Base-by-base conservation (phyloP, 306 rosid genomes). In the Trifolium dubium region DNA sequence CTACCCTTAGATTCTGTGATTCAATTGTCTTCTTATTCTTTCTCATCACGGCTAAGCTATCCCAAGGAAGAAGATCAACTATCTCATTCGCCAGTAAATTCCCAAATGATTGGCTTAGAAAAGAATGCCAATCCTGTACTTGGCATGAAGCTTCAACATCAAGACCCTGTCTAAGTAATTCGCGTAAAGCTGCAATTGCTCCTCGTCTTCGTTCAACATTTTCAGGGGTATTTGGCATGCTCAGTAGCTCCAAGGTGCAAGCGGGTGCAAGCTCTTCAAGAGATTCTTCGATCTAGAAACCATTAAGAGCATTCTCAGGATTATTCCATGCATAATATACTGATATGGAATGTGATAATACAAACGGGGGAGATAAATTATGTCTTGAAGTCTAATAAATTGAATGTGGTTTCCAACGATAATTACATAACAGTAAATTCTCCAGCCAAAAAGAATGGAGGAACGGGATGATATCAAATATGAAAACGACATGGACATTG, bases 241-340 rank as follows among this genome's bases (percentile, higher is more conserved):
- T 89, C 81, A 95, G 71, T 77, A 92, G 75, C 82, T 95, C 99
- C 85, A 95, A 82, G 34, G 97, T 90, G 85, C 99, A 95, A 68
- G 98, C 93, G 60, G 98, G 98, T 41, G 99, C 98, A 67, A 95
- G 98, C 80, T 90, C 99, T 87, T 95, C 99, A 79, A 95, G 90
- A 78, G 98, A 95, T 85, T 90, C 96, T 90, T 95, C 99, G 69
- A 95, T 90, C 98, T 95, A 74, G 67, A 83, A 79, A 80, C 31
- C 72, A 81, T 43, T 63, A 32, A 75, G 65, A 84, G 58, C 63
- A 67, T 56, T 73, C 64, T 56, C 71, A 76, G 74, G 60, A 51
- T 74, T 72, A 55, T 65, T 79, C 63, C 74, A 79, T 28, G 63
- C n/a, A 4, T 56, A 56, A 56, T 28, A 56, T 28, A 56, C 63